phyloP scores from a whole-genome alignment of 2,329 filamentous ascomycete species.

The Dothidotthia symphoricarpi region DNA sequence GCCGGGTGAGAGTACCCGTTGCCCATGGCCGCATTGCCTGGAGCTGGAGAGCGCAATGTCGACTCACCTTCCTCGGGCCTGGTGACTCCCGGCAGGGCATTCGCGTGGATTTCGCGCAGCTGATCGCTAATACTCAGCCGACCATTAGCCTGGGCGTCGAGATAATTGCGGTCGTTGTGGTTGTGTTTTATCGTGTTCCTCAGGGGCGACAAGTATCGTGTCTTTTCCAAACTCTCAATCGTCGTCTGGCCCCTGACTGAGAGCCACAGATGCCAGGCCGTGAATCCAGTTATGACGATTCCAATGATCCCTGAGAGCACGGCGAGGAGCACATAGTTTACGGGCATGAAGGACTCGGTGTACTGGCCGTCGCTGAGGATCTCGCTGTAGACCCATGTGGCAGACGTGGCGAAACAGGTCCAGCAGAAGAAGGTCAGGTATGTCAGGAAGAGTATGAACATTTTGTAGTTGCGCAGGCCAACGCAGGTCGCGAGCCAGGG shows the following conservation, averaged over 20 bases:
- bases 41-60: slow-evolving; percentile 41
- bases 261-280: slow-evolving; percentile 84
- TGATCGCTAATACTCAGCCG: slow-evolving; percentile 59
- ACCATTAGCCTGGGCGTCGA: slow-evolving; percentile 44
- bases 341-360: slow-evolving; percentile 73
- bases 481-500: slow-evolving; percentile 97
- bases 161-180: slow-evolving; percentile 49
- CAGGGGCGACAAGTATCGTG: slow-evolving; percentile 82
- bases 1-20: slow-evolving; percentile 48
- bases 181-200: slow-evolving; percentile 67
- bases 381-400: slow-evolving; percentile 81
- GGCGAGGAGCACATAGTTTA: slow-evolving; percentile 86
- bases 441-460: slow-evolving; percentile 86
- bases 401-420: slow-evolving; percentile 73
- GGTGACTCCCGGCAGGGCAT: slow-evolving; percentile 75
- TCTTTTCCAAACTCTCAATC: slow-evolving; percentile 95
- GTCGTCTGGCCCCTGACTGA: slow-evolving; percentile 81
- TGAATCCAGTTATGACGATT: slow-evolving; percentile 84
- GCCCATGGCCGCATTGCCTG: slow-evolving; percentile 25
- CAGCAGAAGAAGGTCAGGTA: slow-evolving; percentile 88
- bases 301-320: slow-evolving; percentile 90
- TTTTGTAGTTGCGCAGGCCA: slow-evolving; percentile 90
- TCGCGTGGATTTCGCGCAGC: slow-evolving; percentile 76
- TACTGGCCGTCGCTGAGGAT: slow-evolving; percentile 69
- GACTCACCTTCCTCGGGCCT: slow-evolving; percentile 78